Evolutionary conservation across 2,329 filamentous ascomycete genomes (phyloP).

Genomic region (Diaporthe helianthi): DNA sequence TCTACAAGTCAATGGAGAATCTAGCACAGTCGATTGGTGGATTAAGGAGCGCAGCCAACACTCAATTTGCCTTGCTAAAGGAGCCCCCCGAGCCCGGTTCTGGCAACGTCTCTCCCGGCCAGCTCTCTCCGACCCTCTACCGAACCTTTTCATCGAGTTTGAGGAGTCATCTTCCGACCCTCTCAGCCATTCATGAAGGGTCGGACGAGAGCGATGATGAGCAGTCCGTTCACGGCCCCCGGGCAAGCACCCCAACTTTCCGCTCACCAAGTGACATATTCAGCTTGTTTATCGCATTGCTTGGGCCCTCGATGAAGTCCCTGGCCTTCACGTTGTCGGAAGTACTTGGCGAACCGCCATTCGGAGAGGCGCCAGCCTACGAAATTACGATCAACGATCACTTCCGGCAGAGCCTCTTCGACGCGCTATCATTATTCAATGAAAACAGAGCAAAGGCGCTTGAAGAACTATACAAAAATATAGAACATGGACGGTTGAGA

Average conservation of each 20-base stretch:
- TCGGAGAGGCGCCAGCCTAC: slow-evolving; percentile 71
- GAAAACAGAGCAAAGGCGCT: slow-evolving; percentile 78
- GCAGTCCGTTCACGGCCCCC: slow-evolving; percentile 39
- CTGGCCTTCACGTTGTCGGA: slow-evolving; percentile 90
- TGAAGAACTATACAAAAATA: slow-evolving; percentile 79
- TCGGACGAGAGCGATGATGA: slow-evolving; percentile 64
- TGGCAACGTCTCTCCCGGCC: slow-evolving; percentile 43
- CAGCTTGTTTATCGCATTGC: slow-evolving; percentile 82
- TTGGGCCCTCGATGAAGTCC: slow-evolving; percentile 96
- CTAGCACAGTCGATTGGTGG: slow-evolving; percentile 90
- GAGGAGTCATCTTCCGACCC: slow-evolving; percentile 50
- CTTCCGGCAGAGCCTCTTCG: slow-evolving; percentile 79
- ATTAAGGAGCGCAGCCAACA: slow-evolving; percentile 84
- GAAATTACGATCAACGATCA: slow-evolving; percentile 79
- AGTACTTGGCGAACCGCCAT: slow-evolving; percentile 87
- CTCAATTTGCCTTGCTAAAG: slow-evolving; percentile 84
- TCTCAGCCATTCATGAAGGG: slow-evolving; percentile 69
- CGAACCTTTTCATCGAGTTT: slow-evolving; percentile 43
- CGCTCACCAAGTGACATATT: slow-evolving; percentile 84
- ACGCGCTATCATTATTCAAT: slow-evolving; percentile 83
- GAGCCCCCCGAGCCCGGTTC: slow-evolving; percentile 55
- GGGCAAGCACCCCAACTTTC: slow-evolving; percentile 48
- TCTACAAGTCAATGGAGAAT: slow-evolving; percentile 84
- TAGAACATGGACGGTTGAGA: slow-evolving; percentile 72
- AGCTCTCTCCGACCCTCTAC: slow-evolving; percentile 42